Percentiles rank a stretch among this genome's conserved stretches.
Evolutionary conservation across 805 yeast genomes (phyloP).

Genomic region (Pichia ethanolica): DNA sequence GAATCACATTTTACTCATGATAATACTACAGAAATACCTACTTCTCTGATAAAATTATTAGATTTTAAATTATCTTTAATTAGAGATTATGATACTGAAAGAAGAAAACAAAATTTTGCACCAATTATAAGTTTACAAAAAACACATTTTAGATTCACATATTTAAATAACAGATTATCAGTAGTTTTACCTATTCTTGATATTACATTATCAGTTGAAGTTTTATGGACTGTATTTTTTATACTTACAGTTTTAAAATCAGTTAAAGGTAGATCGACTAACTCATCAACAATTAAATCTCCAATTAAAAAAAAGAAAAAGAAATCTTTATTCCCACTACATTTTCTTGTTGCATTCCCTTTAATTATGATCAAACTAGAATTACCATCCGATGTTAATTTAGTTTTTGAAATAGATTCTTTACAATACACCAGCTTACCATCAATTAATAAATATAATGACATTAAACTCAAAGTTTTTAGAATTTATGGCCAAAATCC

Average conservation of each 20-base stretch:
- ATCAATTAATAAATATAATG: conserved; percentile 8
- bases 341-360: conserved; percentile 18
- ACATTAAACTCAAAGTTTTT: conserved; percentile 18
- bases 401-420: conserved; percentile 25
- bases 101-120: conserved; percentile 2
- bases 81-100: conserved; percentile 17
- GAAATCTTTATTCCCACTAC: not conserved
- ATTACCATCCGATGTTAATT: conserved; percentile 23
- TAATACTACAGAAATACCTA: conserved; percentile 10
- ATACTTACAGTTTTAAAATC: conserved; percentile 13
- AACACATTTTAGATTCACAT: conserved; percentile 12
- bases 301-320: not conserved
- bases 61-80: conserved; percentile 12
- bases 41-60: conserved; percentile 9
- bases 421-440: conserved; percentile 17
- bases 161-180: conserved; percentile 13
- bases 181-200: conserved; percentile 23
- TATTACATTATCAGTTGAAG: conserved; percentile 22
- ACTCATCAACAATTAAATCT: too few relatives aligned
- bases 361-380: conserved; percentile 18
- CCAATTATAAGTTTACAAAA: conserved; percentile 12
- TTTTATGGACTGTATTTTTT: conserved; percentile 26
- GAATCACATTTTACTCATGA: conserved; percentile 7
- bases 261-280: not conserved
- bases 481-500: conserved; percentile 26